A percentile compares a stretch with the other conserved stretches of the same genome.
phyloP scores from a whole-genome alignment of 306 rosid genomes.

The Acacia acuminata region DNA sequence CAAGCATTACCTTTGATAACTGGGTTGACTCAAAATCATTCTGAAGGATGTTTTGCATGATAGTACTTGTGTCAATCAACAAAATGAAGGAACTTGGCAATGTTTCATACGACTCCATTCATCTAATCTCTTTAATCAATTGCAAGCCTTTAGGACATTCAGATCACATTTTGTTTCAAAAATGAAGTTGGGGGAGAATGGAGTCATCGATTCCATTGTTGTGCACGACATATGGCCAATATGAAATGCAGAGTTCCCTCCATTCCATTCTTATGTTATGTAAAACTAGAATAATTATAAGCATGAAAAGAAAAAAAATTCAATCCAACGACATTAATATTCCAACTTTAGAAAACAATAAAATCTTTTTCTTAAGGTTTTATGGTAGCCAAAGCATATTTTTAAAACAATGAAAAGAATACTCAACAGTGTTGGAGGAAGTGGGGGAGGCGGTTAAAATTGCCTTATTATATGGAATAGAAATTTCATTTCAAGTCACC shows the following conservation, averaged over 20 bases:
- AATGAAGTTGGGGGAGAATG: background rate
- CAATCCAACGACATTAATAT: background rate
- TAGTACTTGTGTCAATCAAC: background rate
- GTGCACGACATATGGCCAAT: background rate
- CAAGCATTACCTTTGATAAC: background rate
- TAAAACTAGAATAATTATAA: background rate
- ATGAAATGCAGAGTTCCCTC: background rate
- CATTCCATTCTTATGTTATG: background rate
- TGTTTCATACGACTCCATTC: background rate
- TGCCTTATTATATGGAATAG: background rate
- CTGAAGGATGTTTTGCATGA: background rate
- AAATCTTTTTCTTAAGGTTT: background rate
- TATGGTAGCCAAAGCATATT: background rate
- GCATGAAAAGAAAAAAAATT: background rate
- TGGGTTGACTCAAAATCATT: background rate
- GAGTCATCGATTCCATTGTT: background rate
- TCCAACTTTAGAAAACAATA: background rate
- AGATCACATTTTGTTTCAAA: background rate
- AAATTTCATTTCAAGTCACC: background rate
- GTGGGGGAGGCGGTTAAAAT: background rate
- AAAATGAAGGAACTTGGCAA: background rate
- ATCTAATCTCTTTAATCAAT: background rate
- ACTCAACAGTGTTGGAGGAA: background rate
- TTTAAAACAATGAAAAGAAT: background rate
- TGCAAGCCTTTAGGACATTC: background rate